phyloP scores from a whole-genome alignment of 306 rosid species.

The Potentilla sterilis region DNA sequence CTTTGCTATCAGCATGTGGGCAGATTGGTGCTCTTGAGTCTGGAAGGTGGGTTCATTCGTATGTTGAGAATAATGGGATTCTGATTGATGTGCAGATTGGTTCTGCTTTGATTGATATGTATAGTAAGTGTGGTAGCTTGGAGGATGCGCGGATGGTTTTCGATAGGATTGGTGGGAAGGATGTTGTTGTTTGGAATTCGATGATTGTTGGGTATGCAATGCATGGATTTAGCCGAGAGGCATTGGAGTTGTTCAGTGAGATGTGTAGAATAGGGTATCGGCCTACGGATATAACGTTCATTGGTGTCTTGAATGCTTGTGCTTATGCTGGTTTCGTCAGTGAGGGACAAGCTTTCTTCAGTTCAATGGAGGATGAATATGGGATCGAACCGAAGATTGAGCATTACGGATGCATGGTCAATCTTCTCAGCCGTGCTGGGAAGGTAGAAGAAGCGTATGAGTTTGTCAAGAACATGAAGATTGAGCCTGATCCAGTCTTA shows the following conservation, averaged over 20 bases:
- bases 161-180: constrained; percentile 43
- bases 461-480: constrained; percentile 58
- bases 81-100: constrained; percentile 50
- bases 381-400: constrained; percentile 58
- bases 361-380: constrained; percentile 52
- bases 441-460: constrained; percentile 60
- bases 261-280: constrained; percentile 44
- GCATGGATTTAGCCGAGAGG: constrained; percentile 67
- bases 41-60: constrained; percentile 79
- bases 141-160: constrained; percentile 64
- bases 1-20: constrained; percentile 70
- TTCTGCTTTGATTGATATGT: constrained; percentile 80
- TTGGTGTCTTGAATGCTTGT: constrained; percentile 68
- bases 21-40: constrained; percentile 76
- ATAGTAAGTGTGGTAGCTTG: constrained; percentile 69
- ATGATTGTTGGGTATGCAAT: constrained; percentile 70
- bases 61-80: constrained; percentile 38
- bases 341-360: constrained; percentile 54
- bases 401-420: constrained; percentile 80
- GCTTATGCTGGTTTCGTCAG: constrained; percentile 63
- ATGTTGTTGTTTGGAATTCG: constrained; percentile 77
- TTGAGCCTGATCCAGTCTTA: constrained; percentile 63
- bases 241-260: constrained; percentile 53
- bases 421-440: constrained; percentile 80
- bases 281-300: constrained; percentile 61